These are phyloP conservation scores for Suhomyces faveliae DNA, from an alignment of 805 yeast genomes.

Conservation along the genomic window DNA sequence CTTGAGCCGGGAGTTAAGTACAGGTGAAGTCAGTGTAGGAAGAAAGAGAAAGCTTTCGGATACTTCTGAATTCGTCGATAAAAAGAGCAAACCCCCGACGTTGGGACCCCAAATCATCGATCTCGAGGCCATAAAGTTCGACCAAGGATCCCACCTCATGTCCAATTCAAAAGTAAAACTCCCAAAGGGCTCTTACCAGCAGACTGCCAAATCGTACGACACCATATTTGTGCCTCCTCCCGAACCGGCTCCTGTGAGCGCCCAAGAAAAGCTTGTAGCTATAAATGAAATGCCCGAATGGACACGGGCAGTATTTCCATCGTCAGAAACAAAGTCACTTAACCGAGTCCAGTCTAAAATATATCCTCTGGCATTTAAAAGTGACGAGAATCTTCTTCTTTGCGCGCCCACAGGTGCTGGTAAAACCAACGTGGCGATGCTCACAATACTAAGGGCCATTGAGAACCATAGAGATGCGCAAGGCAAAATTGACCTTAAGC, in stretches of 20 bases:
- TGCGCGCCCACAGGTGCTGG: slow-evolving; percentile 99
- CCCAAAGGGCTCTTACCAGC: slow-evolving; percentile 82
- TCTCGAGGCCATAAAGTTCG: slow-evolving; percentile 60
- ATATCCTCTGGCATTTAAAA: slow-evolving; percentile 70
- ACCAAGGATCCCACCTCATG: slow-evolving; percentile 70
- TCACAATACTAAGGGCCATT: slow-evolving; percentile 66
- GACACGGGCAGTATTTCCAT: slow-evolving; percentile 76
- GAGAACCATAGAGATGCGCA: slow-evolving; percentile 46
- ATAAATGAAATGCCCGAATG: slow-evolving; percentile 72
- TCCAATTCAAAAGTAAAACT: slow-evolving; percentile 65
- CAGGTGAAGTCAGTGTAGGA: slow-evolving; percentile 6
- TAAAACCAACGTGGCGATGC: slow-evolving; percentile 93
- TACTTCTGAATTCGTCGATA: slow-evolving; percentile 7
- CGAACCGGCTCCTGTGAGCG: slow-evolving; percentile 38
- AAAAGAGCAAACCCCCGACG: slow-evolving; percentile 10
- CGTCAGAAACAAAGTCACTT: slow-evolving; percentile 59
- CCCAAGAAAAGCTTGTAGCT: slow-evolving; percentile 48
- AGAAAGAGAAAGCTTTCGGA: slow-evolving; percentile 22
- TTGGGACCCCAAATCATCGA: slow-evolving; percentile 58
- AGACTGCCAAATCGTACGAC: slow-evolving; percentile 72
- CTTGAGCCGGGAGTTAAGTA: slow-evolving; percentile 40
- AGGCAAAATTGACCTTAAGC: slow-evolving; percentile 51
- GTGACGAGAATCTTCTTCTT: slow-evolving; percentile 69
- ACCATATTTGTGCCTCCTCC: slow-evolving; percentile 94
- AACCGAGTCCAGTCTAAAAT: slow-evolving; percentile 85